phyloP scores from a whole-genome alignment of 2,329 filamentous ascomycete genomes.

The Diaporthe capsici region DNA sequence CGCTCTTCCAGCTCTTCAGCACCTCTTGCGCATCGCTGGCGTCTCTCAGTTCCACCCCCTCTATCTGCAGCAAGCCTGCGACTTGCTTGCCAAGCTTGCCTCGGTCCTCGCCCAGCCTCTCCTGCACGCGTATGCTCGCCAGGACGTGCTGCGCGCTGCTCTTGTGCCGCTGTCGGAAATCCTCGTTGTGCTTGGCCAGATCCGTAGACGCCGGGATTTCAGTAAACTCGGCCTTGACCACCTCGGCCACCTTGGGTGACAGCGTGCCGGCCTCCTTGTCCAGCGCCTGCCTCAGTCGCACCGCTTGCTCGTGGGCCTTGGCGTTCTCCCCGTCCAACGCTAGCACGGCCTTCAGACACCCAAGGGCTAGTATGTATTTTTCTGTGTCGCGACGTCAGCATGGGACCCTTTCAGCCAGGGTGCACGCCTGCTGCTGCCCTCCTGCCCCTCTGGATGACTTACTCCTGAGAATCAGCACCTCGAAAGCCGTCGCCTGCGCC shows the following conservation, averaged over 20 bases:
- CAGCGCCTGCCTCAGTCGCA: constrained; percentile 77
- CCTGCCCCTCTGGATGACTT: constrained; percentile 55
- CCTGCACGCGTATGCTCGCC: constrained; percentile 72
- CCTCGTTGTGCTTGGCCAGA: constrained; percentile 75
- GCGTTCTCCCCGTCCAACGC: constrained; percentile 78
- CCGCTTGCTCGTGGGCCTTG: constrained; percentile 80
- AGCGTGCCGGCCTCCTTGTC: constrained; percentile 71
- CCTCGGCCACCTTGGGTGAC: constrained; percentile 74
- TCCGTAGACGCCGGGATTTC: constrained; percentile 70
- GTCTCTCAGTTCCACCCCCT: constrained; percentile 56
- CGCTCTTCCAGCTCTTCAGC: constrained; percentile 65
- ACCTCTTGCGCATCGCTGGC: constrained; percentile 56
- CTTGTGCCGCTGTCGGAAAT: constrained; percentile 74
- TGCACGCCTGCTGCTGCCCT: neutral
- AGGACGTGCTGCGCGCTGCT: constrained; percentile 74
- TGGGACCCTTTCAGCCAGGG: neutral
- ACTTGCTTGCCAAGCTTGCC: constrained; percentile 73
- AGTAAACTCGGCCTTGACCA: constrained; percentile 78
- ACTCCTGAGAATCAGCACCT: constrained; percentile 89
- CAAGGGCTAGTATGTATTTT: constrained; percentile 89
- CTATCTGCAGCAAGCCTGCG: constrained; percentile 61
- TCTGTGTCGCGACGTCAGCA: constrained; percentile 63
- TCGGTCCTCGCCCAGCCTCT: constrained; percentile 71
- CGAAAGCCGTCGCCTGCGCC: constrained; percentile 88
- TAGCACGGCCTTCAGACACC: constrained; percentile 83